These are phyloP conservation scores for Echria macrotheca DNA, from an alignment of 495 filamentous ascomycete species.

Conservation along the genomic window DNA sequence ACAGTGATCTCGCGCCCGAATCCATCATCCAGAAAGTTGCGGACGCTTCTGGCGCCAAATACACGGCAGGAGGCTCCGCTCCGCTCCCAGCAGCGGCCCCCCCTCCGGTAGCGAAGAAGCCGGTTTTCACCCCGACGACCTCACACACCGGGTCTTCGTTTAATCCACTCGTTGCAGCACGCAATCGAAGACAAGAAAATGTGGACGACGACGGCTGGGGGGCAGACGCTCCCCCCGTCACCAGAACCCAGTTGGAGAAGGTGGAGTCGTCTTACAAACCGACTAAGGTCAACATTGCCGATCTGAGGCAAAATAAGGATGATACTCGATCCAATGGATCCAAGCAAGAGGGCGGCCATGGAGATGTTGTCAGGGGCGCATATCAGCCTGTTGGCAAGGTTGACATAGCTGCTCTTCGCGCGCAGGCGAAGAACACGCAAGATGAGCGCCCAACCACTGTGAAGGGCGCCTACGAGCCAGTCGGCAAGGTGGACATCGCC, in stretches of 20 bases:
- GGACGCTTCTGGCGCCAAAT: slow-evolving; percentile 93
- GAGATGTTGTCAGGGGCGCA: slow-evolving; percentile 72
- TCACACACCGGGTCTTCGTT: slow-evolving; percentile 58
- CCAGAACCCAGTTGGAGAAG: slow-evolving; percentile 83
- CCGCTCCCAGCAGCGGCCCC: slow-evolving; percentile 45
- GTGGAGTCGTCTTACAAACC: slow-evolving; percentile 89
- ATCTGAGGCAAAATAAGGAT: slow-evolving; percentile 63
- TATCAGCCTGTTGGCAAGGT: slow-evolving; percentile 97
- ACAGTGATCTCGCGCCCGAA: slow-evolving; percentile 79
- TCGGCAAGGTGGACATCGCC: slow-evolving; percentile 92
- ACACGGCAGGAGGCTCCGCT: slow-evolving; percentile 58
- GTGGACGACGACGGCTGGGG: slow-evolving; percentile 83
- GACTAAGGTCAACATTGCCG: slow-evolving; percentile 84
- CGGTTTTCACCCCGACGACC: slow-evolving; percentile 78
- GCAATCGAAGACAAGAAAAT: slow-evolving; percentile 41
- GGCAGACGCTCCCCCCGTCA: slow-evolving; percentile 83
- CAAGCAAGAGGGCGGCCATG: slow-evolving; percentile 30
- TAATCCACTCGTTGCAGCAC: slow-evolving; percentile 54
- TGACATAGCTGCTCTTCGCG: slow-evolving; percentile 83
- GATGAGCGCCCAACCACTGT: slow-evolving; percentile 78
- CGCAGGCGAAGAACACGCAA: slow-evolving; percentile 62
- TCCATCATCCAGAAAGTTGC: slow-evolving; percentile 89
- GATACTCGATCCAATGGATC: slow-evolving; percentile 51
- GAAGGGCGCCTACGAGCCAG: slow-evolving; percentile 87
- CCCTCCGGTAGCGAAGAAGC: slow-evolving; percentile 75